A percentile compares a stretch with the other conserved stretches of the same genome.
These are phyloP conservation scores for Lotmaria passim DNA, from an alignment of 208 protist genomes.

Conservation along the genomic window DNA sequence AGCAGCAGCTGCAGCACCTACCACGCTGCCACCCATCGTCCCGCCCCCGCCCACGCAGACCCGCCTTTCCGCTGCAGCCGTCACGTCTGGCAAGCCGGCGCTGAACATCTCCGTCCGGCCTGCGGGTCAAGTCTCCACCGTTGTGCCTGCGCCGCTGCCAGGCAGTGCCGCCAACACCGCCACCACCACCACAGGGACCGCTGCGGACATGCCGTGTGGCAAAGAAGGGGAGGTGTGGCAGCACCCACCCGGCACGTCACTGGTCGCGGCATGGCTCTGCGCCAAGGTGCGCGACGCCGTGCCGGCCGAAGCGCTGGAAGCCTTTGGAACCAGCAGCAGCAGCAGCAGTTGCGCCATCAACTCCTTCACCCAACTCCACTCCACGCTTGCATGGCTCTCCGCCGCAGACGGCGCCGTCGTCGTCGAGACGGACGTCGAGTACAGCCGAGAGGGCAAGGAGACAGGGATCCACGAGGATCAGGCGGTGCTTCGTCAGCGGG, in stretches of 20 bases:
- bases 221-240: neutral
- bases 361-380: neutral
- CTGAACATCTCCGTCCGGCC: constrained; percentile 29
- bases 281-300: constrained; percentile 27
- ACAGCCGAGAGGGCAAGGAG: constrained; percentile 11
- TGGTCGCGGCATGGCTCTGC: constrained; percentile 30
- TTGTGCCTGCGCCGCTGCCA: neutral
- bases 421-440: neutral
- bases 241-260: constrained; percentile 14
- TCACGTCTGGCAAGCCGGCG: constrained; percentile 10
- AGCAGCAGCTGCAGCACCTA: neutral
- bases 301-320: constrained; percentile 21
- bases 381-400: constrained; percentile 23
- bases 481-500: constrained; percentile 29
- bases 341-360: neutral
- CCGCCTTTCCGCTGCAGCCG: constrained; percentile 2
- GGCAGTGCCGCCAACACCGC: neutral
- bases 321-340: neutral
- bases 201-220: neutral
- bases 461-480: constrained; percentile 10
- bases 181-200: neutral
- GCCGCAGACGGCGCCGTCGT: neutral
- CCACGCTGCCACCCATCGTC: constrained; percentile 1
- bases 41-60: neutral
- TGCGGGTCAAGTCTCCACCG: constrained; percentile 32